These are phyloP conservation scores for Arctium lappa DNA, from an alignment of 129 eudicot genomes.

Conservation along the genomic window DNA sequence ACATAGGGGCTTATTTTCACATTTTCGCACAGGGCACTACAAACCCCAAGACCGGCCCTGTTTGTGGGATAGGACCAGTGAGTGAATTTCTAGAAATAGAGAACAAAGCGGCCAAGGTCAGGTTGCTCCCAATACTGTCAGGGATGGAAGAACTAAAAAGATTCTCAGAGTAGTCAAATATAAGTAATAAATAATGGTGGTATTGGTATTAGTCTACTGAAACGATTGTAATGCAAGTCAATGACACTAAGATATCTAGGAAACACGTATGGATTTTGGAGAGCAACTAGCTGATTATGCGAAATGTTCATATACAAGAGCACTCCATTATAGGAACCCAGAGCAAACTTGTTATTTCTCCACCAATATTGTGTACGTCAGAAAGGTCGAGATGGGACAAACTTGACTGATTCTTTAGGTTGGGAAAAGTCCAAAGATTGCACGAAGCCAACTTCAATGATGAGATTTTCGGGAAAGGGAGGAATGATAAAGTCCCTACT, in stretches of 20 bases:
- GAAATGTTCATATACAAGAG: conserved; percentile 30
- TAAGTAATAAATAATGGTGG: neutral
- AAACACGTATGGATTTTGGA: neutral
- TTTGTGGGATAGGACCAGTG: conserved; percentile 23
- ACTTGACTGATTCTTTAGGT: neutral
- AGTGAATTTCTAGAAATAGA: conserved; percentile 30
- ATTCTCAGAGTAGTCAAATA: conserved; percentile 35
- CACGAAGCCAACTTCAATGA: conserved; percentile 27
- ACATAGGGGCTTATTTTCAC: no score
- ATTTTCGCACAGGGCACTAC: no score
- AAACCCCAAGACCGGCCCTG: neutral
- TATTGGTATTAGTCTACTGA: conserved; percentile 22
- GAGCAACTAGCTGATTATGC: conserved; percentile 11
- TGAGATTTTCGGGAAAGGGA: conserved; percentile 7
- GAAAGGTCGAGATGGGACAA: conserved; percentile 30
- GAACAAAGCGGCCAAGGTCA: neutral
- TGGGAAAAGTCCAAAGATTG: conserved; percentile 20
- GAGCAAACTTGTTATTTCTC: conserved; percentile 41
- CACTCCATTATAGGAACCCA: conserved; percentile 1
- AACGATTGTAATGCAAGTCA: conserved; percentile 35
- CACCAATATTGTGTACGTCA: conserved; percentile 25
- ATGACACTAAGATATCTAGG: neutral
- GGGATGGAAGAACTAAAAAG: conserved; percentile 26
- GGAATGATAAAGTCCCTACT: neutral
- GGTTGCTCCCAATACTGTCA: conserved; percentile 5